Evolutionary conservation across 257 asterid genomes (phyloP), one percentile per base, ranked within the genome.

Genomic region (Solanum chilense): DNA sequence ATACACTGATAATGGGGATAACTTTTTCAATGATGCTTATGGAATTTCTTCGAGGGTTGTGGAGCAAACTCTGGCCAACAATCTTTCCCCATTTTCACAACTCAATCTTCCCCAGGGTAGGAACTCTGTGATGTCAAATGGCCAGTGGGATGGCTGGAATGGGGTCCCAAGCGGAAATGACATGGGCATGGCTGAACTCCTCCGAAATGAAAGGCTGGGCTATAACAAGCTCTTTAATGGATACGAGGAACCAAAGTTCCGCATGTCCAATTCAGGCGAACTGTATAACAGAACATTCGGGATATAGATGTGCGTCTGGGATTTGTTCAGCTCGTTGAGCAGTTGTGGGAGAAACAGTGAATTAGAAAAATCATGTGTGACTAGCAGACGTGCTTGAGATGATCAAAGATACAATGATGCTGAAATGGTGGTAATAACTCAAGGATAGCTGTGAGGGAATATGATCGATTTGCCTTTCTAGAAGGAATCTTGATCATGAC

Each of bases 141-240:
- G 98, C 85, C 99, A 92, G 74, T 95, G 98, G 98, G 95, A 96
- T 82, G 91, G 95, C 81, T 93, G 98, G 98, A 94, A 90, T 91
- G 97, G 92, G 80, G 91, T 90, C 58, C 98, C 90, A 88, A 88
- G 92, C 84, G 97, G 91, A 60, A 92, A 93, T 88, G 92, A 92
- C 86, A 70, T 93, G 92, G 94, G 94, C 16, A 89, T 93, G 94
- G 93, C 96, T 68, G 98, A 96, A 58, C 90, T 94, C 82, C 97
- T 89, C 84, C 90, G 98, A 89, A 87, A 87, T 39, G 98, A 94
- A 91, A 92, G 97, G 78, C 82, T 92, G 91, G 97, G 96, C 64
- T 91, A 86, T 73, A 92, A 91, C 64, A 92, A 92, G 66, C 91
- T 90, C 86, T 94, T 92, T 41, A 86, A 88, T 89, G 96, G 98